These are phyloP conservation scores for Heteromeles arbutifolia DNA, from an alignment of 306 rosid species.

Conservation along the genomic window DNA sequence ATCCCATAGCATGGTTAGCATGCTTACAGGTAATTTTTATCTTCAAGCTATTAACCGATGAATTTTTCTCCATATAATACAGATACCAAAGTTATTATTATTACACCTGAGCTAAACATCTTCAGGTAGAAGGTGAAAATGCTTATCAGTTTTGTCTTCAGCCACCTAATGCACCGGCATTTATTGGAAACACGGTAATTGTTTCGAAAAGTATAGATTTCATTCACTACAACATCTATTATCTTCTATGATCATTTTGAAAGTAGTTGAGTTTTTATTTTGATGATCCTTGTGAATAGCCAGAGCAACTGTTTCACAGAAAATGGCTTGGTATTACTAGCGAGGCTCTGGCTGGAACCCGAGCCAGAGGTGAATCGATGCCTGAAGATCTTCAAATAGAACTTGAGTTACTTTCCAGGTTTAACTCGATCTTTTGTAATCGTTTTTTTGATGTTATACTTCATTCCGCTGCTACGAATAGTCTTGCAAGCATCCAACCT, in stretches of 20 bases:
- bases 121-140: constrained; percentile 68
- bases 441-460: background rate
- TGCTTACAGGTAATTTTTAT: constrained; percentile 55
- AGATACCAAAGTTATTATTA: background rate
- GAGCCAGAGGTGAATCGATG: constrained; percentile 71
- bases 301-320: constrained; percentile 98
- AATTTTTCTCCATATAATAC: constrained; percentile 1
- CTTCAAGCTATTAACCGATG: constrained; percentile 1
- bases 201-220: background rate
- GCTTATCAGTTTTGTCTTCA: constrained; percentile 85
- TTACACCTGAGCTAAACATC: constrained; percentile 14
- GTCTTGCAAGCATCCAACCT: background rate
- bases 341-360: constrained; percentile 96
- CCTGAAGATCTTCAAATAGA: constrained; percentile 69
- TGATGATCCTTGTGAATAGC: constrained; percentile 63
- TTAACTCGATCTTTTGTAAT: constrained; percentile 13
- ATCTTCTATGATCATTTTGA: background rate
- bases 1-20: constrained; percentile 73
- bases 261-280: constrained; percentile 31
- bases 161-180: constrained; percentile 85
- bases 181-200: constrained; percentile 84
- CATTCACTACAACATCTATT: background rate
- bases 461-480: background rate
- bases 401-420: constrained; percentile 89
- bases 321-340: constrained; percentile 68